Evolutionary conservation across 2,329 filamentous ascomycete species (phyloP), one percentile per base, ranked within the genome.

Genomic region (Cadophora gregata): DNA sequence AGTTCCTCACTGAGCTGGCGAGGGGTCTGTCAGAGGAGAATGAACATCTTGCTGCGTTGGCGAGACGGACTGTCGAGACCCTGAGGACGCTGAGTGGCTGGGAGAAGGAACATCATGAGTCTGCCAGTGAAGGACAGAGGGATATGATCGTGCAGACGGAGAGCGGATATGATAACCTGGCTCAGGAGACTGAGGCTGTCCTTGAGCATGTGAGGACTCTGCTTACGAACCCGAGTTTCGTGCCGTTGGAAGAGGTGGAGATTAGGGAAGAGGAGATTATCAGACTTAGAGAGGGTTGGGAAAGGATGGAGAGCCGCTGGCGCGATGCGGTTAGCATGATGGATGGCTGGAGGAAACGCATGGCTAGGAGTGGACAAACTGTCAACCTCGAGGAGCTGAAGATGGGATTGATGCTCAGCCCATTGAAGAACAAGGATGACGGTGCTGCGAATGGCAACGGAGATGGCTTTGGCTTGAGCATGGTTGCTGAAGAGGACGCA

Each of bases 171-270:
- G 91, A 94, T 53, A 85, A 82, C 6, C 79, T 98, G 68, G 88
- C 90, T 0, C 77, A 80, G 9, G 91, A 96, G 70, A 87, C 97
- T 80, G 90, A 94, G 62, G 82, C 82, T 7, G 89, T 97, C 10
- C 84, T 98, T 67, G 88, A 91, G 38, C 93, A 97, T 75, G 85
- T 99, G 70, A 87, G 91, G 71, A 90, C 86, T 2, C 87, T 99
- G 45, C 83, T 99, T 53, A 97, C 93, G 9, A 98, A 98, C 75
- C 96, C 96, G 1, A 97, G 94, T 2, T 99, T 98, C 77, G 96
- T 97, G 16, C 92, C 95, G 0, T 88, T 98, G 25, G 96, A 98
- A 74, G 96, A 98, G 78, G 93, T 99, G 1, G 90, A 96, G 75
- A 81, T 93, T n/a, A 88, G 95, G 63, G 95, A 99, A 70, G 91